Evolutionary conservation across 495 filamentous ascomycete genomes (phyloP).

Genomic region (Bombardia bombarda): DNA sequence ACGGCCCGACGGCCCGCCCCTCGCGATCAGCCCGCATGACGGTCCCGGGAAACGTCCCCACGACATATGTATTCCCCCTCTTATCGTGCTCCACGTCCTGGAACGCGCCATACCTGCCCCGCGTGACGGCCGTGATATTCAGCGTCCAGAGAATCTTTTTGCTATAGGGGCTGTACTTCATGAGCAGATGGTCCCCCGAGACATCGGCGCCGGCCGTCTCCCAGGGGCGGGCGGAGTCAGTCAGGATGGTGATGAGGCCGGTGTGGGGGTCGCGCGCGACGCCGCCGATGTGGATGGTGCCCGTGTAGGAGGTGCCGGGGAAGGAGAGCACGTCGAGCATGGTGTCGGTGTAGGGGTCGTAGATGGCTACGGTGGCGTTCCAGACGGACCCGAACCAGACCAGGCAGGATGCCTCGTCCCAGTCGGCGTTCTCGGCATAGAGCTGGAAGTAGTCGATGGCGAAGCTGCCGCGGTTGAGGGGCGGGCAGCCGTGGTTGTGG

Average conservation of each 20-base stretch:
- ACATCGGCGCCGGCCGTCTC: slow-evolving; percentile 21
- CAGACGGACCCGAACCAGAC: slow-evolving; percentile 21
- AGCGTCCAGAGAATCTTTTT: slow-evolving; percentile 17
- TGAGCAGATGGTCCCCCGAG: slow-evolving; percentile 21
- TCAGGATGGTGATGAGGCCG: slow-evolving; percentile 22
- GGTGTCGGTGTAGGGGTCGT: slow-evolving; percentile 23
- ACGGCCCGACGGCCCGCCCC: slow-evolving; percentile 18
- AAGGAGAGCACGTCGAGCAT: background rate
- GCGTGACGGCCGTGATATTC: slow-evolving; percentile 20
- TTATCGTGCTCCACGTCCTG: slow-evolving; percentile 27
- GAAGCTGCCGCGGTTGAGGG: slow-evolving; percentile 13
- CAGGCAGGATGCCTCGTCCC: slow-evolving; percentile 21
- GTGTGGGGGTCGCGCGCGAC: slow-evolving; percentile 25
- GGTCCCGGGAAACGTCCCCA: slow-evolving; percentile 24
- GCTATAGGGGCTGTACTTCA: slow-evolving; percentile 13
- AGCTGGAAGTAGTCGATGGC: slow-evolving; percentile 25
- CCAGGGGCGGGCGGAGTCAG: slow-evolving; percentile 18
- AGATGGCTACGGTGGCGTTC: slow-evolving; percentile 20
- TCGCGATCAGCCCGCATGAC: slow-evolving; percentile 17
- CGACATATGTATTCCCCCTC: slow-evolving; percentile 25
- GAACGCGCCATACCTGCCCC: slow-evolving; percentile 22
- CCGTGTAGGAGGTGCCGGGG: slow-evolving; percentile 4
- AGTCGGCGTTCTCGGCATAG: slow-evolving; percentile 31
- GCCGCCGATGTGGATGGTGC: slow-evolving; percentile 25
- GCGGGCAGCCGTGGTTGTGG: background rate